Evolutionary conservation across 768 basidiomycete genomes (phyloP).

Genomic region (Rhizopogon sp.): DNA sequence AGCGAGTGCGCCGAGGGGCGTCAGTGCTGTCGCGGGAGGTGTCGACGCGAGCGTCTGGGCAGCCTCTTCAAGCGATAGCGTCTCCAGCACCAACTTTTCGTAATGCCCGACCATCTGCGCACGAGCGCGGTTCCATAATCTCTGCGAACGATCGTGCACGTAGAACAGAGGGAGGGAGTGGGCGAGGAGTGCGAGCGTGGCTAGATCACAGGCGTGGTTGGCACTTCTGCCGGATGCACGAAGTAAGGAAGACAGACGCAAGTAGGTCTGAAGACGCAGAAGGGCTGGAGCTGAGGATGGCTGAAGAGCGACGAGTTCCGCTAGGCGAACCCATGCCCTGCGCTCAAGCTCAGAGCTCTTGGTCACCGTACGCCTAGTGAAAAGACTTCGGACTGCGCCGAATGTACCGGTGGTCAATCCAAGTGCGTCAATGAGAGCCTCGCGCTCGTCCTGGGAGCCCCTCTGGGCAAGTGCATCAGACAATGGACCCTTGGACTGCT

Average conservation of each 20-base stretch:
- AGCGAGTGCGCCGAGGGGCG: conserved; percentile 49
- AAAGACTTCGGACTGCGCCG: conserved; percentile 28
- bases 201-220: conserved; percentile 41
- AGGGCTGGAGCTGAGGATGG: conserved; percentile 17
- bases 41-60: conserved; percentile 29
- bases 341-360: conserved; percentile 32
- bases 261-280: conserved; percentile 51
- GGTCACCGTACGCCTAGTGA: conserved; percentile 3
- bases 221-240: conserved; percentile 1
- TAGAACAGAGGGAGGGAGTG: conserved; percentile 36
- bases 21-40: conserved; percentile 10
- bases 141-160: conserved; percentile 35
- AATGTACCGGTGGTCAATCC: conserved; percentile 32
- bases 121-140: conserved; percentile 38
- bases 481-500: conserved; percentile 10
- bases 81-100: conserved; percentile 52
- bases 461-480: conserved; percentile 28
- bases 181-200: conserved; percentile 54
- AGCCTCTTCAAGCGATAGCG: conserved; percentile 52
- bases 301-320: conserved; percentile 40
- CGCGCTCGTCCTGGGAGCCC: conserved; percentile 35
- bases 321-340: conserved; percentile 46
- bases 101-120: conserved; percentile 21
- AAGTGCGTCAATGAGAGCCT: conserved; percentile 33
- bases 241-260: conserved; percentile 35